Evolutionary conservation across 2,329 filamentous ascomycete species (phyloP), one percentile per base, ranked within the genome.

Genomic region (Venturiaceae sp.): DNA sequence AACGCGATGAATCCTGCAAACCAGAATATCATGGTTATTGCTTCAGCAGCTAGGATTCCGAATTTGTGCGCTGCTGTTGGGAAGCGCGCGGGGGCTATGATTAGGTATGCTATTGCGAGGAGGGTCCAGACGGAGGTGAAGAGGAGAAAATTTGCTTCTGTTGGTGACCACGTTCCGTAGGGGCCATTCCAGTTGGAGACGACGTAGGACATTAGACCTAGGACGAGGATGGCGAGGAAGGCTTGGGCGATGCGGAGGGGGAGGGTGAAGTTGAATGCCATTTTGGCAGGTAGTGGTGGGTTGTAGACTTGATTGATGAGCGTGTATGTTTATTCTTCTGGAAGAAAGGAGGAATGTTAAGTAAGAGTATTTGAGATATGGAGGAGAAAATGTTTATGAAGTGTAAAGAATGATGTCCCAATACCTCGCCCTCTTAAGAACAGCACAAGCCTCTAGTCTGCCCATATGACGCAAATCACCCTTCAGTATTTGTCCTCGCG

Each of bases 1-100:
- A 92, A 72, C 0, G 90, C 89, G 63, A 95, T 85, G 65, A 90
- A 87, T 5, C 90, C 90, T 0, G 87, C 85, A 68, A 96, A 94
- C 91, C 91, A 96, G 77, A 95, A 95, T 58, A 95, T 78, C 74
- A 86, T 85, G 9, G 89, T 94, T 23, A 94, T 63, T 47, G 76
- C 77, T 66, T 95, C 88, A 33, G 89, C 77, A 1, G 66, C 84
- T n/a, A 92, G 75, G 14, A 90, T 82, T 47, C 79, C 83, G 55
- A 83, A 82, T 57, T 79, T 81, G 71, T 90, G 83, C 64, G 85
- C 84, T 9, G 83, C 65, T 28, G 75, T 75, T 19, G 28, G 28
- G 16, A 59, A 59, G 3, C 55, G 19, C 66, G 16, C 53, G 61
- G 61, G 2, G 62, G 66, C 67, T 63, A 67, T 30, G 26, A 81